Percentiles rank a stretch among this genome's conserved stretches.
These are phyloP conservation scores for Trichosporon sp. DNA, from an alignment of 1,284 basidiomycete species.

Conservation along the genomic window DNA sequence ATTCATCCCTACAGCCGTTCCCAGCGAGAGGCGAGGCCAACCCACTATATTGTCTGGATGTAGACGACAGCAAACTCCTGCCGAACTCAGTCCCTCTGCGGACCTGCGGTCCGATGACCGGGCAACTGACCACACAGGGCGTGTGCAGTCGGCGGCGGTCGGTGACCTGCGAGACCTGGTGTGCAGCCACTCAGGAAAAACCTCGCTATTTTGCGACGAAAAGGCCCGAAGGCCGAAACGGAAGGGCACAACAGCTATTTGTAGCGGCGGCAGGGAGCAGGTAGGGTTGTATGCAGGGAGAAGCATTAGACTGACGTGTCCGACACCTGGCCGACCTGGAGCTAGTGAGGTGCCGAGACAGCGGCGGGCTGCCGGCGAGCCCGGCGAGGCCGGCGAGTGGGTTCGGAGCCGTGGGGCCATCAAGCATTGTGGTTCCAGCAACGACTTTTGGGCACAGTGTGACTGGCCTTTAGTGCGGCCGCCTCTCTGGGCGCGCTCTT, in stretches of 20 bases:
- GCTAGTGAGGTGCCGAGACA: constrained; percentile 14
- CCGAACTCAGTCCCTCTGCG: neutral
- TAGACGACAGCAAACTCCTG: neutral
- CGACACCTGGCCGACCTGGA: neutral
- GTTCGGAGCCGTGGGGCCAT: neutral
- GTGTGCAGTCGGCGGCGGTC: too few species aligned
- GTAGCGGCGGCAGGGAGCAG: neutral
- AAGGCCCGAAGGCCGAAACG: neutral
- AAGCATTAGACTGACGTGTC: neutral
- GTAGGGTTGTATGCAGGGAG: neutral
- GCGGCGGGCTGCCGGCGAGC: neutral
- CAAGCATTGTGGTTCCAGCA: neutral
- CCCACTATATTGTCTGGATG: neutral
- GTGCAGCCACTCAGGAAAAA: neutral
- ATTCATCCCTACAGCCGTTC: neutral
- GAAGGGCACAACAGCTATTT: neutral
- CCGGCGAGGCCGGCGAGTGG: neutral
- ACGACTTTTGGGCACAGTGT: neutral
- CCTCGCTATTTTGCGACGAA: neutral
- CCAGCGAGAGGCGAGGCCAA: neutral
- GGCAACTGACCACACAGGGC: neutral
- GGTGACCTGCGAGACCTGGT: too few species aligned
- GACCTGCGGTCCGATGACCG: neutral
- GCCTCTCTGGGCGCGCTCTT: neutral
- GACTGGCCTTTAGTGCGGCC: neutral